Evolutionary conservation across 768 basidiomycete species (phyloP).

Genomic region (Rhizopogon rudus): DNA sequence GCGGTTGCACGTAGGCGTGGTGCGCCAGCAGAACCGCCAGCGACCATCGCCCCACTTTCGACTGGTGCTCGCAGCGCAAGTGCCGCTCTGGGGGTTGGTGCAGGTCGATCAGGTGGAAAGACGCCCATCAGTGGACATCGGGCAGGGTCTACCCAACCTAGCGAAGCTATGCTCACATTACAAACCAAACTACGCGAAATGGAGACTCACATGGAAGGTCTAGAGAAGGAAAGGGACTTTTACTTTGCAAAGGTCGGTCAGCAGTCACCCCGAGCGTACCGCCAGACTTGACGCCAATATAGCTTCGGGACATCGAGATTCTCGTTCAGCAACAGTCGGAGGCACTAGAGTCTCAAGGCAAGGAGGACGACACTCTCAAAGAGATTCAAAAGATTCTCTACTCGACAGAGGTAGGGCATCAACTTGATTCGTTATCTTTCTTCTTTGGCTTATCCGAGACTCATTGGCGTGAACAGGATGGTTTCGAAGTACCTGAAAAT

Average conservation of each 20-base stretch:
- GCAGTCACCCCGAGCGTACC: background rate
- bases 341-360: constrained; percentile 47
- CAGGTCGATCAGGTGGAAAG: constrained; percentile 54
- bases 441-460: constrained; percentile 6
- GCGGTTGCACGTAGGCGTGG: constrained; percentile 78
- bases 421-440: background rate
- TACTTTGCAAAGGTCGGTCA: constrained; percentile 90
- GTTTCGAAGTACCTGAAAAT: constrained; percentile 85
- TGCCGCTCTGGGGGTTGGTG: constrained; percentile 27
- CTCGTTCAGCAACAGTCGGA: constrained; percentile 81
- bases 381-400: constrained; percentile 93
- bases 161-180: constrained; percentile 61
- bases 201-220: constrained; percentile 73
- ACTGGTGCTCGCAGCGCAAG: constrained; percentile 32
- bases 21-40: constrained; percentile 68
- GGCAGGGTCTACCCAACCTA: constrained; percentile 59
- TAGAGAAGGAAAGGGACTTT: constrained; percentile 98
- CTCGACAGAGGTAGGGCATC: constrained; percentile 75
- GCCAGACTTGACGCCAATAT: constrained; percentile 2
- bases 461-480: constrained; percentile 53
- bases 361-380: constrained; percentile 56
- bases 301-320: constrained; percentile 97
- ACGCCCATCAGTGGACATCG: constrained; percentile 71
- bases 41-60: constrained; percentile 67
- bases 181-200: constrained; percentile 81